Evolutionary conservation across 805 yeast genomes (phyloP).

Genomic region (Lachancea nothofagi): DNA sequence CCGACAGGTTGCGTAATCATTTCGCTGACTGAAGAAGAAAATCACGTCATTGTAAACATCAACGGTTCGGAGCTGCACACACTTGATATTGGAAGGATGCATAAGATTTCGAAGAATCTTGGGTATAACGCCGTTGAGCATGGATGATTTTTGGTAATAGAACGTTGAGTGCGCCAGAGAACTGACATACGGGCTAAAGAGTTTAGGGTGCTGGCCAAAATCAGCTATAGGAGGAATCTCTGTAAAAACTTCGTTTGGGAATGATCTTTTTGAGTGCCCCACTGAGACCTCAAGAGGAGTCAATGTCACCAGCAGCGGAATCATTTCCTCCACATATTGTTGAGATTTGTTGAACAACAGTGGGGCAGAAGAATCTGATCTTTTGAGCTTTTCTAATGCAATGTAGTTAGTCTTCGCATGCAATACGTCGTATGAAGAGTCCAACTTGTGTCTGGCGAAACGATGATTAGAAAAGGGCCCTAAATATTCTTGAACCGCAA

Average conservation of each 20-base stretch:
- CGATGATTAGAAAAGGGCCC: constrained; percentile 24
- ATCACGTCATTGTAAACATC: constrained; percentile 36
- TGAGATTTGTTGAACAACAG: constrained; percentile 13
- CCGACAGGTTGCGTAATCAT: constrained; percentile 39
- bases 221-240: constrained; percentile 37
- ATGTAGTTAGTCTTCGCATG: constrained; percentile 14
- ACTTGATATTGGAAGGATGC: constrained; percentile 35
- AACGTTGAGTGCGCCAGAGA: constrained; percentile 35
- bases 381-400: constrained; percentile 9
- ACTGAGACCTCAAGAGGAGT: constrained; percentile 20
- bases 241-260: constrained; percentile 19
- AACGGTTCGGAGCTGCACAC: constrained; percentile 29
- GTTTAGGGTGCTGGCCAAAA: constrained; percentile 22
- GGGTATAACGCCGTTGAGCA: constrained; percentile 35
- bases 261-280: constrained; percentile 15
- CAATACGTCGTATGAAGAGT: constrained; percentile 18
- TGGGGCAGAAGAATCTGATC: constrained; percentile 10
- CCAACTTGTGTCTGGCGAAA: constrained; percentile 24
- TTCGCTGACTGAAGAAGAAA: constrained; percentile 34
- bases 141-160: constrained; percentile 34
- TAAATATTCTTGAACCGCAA: constrained; percentile 25
- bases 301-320: constrained; percentile 21
- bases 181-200: constrained; percentile 34
- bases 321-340: constrained; percentile 19
- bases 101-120: constrained; percentile 37